phyloP scores from a whole-genome alignment of 305 asterid species.

The Fraxinus paxiana region DNA sequence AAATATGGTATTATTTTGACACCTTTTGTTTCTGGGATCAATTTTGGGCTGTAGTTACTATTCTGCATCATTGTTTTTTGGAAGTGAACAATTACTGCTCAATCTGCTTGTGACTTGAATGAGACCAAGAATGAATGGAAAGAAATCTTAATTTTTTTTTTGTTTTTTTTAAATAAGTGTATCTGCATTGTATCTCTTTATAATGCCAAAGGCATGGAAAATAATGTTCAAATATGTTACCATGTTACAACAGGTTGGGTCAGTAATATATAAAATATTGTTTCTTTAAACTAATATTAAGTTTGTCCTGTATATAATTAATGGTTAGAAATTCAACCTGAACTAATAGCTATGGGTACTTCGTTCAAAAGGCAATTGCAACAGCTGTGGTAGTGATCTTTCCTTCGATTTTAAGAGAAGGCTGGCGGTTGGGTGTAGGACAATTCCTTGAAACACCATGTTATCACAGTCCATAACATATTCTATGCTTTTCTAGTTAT shows the following conservation, averaged over 20 bases:
- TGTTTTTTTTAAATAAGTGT: not conserved
- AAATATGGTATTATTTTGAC: conserved; percentile 37
- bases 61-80: not conserved
- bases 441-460: not conserved
- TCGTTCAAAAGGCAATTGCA: not conserved
- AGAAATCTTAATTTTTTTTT: not conserved
- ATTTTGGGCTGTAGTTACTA: not conserved
- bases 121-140: not conserved
- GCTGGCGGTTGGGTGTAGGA: not conserved
- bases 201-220: not conserved
- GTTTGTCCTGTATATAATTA: not conserved
- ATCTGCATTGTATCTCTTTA: not conserved
- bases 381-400: not conserved
- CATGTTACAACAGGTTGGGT: not conserved
- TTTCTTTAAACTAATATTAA: not conserved
- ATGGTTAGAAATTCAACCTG: not conserved
- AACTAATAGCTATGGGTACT: not conserved
- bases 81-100: not conserved
- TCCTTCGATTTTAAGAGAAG: not conserved
- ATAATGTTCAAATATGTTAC: not conserved
- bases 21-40: not conserved
- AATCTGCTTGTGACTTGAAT: not conserved
- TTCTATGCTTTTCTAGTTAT: not conserved
- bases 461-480: not conserved
- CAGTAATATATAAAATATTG: not conserved